Evolutionary conservation across 768 basidiomycete genomes (phyloP).

Genomic region (Coprinopsis sp.): DNA sequence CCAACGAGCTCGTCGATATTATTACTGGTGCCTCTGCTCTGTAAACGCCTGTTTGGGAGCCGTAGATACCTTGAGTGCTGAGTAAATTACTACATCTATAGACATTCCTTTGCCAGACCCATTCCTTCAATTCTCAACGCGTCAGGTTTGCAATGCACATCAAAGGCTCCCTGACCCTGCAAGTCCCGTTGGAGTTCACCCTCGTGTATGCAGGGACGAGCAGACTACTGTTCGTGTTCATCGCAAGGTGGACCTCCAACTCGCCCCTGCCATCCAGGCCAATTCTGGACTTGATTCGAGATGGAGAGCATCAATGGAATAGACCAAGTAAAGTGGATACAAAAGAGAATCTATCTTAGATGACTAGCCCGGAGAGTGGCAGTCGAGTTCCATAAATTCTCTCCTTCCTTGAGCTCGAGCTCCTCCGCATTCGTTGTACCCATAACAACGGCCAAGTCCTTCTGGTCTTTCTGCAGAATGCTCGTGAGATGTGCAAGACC

Average conservation of each 20-base stretch:
- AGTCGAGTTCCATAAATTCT: conserved; percentile 31
- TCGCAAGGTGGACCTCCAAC: no score
- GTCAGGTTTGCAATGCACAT: background rate
- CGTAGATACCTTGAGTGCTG: no score
- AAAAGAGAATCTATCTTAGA: conserved; percentile 24
- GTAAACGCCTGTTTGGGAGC: no score
- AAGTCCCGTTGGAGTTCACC: no score
- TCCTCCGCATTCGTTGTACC: conserved; percentile 34
- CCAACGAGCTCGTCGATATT: conserved; percentile 91
- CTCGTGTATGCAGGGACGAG: no score
- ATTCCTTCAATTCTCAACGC: no score
- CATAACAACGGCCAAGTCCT: conserved; percentile 63
- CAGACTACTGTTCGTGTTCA: no score
- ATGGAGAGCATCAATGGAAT: background rate
- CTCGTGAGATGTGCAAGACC: conserved; percentile 79
- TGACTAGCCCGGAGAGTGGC: conserved; percentile 33
- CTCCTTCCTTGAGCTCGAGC: conserved; percentile 19
- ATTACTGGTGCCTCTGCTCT: conserved; percentile 69
- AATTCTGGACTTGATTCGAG: background rate
- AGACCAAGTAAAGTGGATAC: background rate
- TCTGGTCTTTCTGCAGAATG: conserved; percentile 58
- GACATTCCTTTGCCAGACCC: background rate
- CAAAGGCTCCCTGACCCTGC: no score
- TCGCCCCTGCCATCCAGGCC: no score
- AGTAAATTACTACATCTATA: background rate